A percentile compares a stretch with the other conserved stretches of the same genome.
These are phyloP conservation scores for Carpinus fangiana DNA, from an alignment of 306 rosid species.

Conservation along the genomic window DNA sequence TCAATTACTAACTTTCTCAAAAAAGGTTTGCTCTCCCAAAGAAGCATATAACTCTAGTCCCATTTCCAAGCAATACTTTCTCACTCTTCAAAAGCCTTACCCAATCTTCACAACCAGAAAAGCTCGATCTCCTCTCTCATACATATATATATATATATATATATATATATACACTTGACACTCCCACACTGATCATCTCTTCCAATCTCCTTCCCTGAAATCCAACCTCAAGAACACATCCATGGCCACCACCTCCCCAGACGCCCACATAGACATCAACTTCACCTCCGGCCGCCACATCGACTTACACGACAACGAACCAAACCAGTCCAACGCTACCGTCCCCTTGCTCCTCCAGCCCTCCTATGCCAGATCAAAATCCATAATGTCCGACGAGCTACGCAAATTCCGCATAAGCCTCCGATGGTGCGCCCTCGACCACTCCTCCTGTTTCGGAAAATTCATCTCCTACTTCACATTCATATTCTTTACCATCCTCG, in stretches of 20 bases:
- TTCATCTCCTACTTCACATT: constrained; percentile 55
- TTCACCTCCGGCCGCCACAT: constrained; percentile 25
- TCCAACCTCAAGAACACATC: constrained; percentile 24
- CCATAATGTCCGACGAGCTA: constrained; percentile 55
- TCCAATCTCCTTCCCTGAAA: not conserved
- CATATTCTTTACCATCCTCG: constrained; percentile 49
- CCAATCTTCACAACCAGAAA: not conserved
- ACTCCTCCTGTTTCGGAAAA: constrained; percentile 60
- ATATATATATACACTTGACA: not conserved
- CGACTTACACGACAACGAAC: constrained; percentile 20
- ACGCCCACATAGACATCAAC: constrained; percentile 16
- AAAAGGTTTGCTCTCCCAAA: not conserved
- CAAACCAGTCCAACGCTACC: not conserved
- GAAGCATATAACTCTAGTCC: not conserved
- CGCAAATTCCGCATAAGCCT: constrained; percentile 60
- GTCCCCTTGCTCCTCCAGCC: constrained; percentile 67
- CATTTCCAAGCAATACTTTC: constrained; percentile 1
- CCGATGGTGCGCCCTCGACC: constrained; percentile 87
- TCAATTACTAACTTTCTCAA: too few relatives aligned
- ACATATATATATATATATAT: not conserved
- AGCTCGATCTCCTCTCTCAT: not conserved
- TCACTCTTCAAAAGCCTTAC: not conserved
- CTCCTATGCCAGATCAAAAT: constrained; percentile 53
- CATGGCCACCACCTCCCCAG: not conserved
- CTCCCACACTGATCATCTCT: not conserved